phyloP scores from a whole-genome alignment of 225 moss, liverwort and hornwort genomes.

The Lunularia cruciata region DNA sequence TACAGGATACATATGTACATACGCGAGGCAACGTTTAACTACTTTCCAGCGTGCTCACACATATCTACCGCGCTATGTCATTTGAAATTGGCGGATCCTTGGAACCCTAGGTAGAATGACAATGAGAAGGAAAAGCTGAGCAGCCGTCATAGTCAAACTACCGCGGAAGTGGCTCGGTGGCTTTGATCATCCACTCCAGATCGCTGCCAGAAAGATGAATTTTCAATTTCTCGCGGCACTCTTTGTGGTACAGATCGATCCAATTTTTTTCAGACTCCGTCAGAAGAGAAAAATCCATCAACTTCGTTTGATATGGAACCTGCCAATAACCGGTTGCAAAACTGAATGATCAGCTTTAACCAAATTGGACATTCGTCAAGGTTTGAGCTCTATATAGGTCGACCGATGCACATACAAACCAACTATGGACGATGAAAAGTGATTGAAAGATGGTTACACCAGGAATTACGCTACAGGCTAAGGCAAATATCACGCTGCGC shows the following conservation, averaged over 20 bases:
- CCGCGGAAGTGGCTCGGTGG: slow-evolving; percentile 67
- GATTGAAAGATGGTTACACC: too few species aligned
- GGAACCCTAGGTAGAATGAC: background rate
- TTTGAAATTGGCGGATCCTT: too few species aligned
- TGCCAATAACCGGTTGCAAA: slow-evolving; percentile 13
- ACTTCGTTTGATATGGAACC: slow-evolving; percentile 80
- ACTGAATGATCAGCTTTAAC: background rate
- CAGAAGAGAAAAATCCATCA: slow-evolving; percentile 66
- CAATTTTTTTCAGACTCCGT: slow-evolving; percentile 67
- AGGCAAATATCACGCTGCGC: too few species aligned
- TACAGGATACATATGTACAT: background rate
- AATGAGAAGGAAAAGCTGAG: background rate
- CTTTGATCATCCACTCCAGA: slow-evolving; percentile 65
- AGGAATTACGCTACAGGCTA: too few species aligned
- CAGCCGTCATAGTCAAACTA: background rate
- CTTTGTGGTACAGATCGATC: slow-evolving; percentile 68
- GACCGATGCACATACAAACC: background rate
- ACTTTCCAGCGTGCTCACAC: background rate
- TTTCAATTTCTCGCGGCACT: slow-evolving; percentile 62
- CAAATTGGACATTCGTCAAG: too few species aligned
- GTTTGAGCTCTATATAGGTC: too few species aligned
- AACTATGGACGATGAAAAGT: too few species aligned
- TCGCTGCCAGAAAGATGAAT: slow-evolving; percentile 49
- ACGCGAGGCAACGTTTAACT: too few species aligned
- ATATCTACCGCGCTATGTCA: background rate